Base-by-base conservation (phyloP, 2,329 filamentous ascomycete genomes). In the Pseudomassariella vexata region DNA sequence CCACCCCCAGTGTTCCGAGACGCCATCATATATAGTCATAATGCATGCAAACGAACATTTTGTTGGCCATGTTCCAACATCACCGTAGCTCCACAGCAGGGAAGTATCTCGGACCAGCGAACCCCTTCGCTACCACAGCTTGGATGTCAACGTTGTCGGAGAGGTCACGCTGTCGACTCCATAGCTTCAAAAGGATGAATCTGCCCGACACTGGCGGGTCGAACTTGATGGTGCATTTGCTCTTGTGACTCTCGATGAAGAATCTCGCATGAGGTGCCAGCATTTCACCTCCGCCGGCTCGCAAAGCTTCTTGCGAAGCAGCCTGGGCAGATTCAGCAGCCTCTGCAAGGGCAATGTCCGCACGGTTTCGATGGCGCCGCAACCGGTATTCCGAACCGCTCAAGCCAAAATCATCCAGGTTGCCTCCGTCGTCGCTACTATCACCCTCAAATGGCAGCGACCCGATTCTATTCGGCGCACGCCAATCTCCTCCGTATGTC, bases 131-230 rank as follows among this genome's bases (percentile, higher is more conserved):
- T 36, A 88, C 73, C 16, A 95, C 80, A 27, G 82, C 86, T 56
- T 95, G 84, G 23, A 96, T 87, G 52, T 95, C 88, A 42, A 95
- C 94, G 48, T 94, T 94, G 37, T 66, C 66, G 5, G 54, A 47
- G 4, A 74, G 68, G 28, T 80, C 76, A 17, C 77, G 73, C 37
- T 76, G 75, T 2, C 84, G 83, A 47, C 81, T 88, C 85, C 87
- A 95, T 55, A 95, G 76, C 65, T 95, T 95, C 41, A 96, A 66
- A 24, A 95, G 60, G 32, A 96, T 82, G 54, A 84, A 94, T 35
- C 85, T 76, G 5, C 85, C 85, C 9, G 85, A 86, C 38, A 92
- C 74, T 0, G 84, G 82, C 35, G 86, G 84, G 46, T 89, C 77
- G 46, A 96, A 95, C 37, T 77, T 81, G 47, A 96, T 83, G 10